Evolutionary conservation across 495 filamentous ascomycete genomes (phyloP).

Genomic region (Xylaria flabelliformis): DNA sequence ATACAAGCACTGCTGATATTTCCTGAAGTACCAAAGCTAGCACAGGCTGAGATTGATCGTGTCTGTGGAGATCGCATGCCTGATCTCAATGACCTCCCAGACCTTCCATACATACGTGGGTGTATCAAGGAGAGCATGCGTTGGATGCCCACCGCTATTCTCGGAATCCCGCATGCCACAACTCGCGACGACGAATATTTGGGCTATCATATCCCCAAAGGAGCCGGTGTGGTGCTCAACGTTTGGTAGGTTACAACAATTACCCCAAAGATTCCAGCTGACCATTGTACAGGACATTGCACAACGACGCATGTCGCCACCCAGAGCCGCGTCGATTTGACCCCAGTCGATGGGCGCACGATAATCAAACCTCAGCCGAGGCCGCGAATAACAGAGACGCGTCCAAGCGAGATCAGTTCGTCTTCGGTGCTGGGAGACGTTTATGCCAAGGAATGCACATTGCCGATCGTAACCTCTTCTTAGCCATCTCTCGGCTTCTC

Average conservation of each 20-base stretch:
- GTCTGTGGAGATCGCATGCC: constrained; percentile 43
- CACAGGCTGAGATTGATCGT: constrained; percentile 16
- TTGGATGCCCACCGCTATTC: constrained; percentile 59
- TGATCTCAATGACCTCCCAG: constrained; percentile 53
- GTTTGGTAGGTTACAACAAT: constrained; percentile 29
- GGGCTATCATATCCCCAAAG: constrained; percentile 46
- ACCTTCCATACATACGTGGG: constrained; percentile 54
- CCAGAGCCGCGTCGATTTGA: constrained; percentile 16
- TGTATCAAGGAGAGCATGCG: constrained; percentile 59
- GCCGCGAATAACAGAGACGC: not conserved
- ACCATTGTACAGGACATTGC: constrained; percentile 5
- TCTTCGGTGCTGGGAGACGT: constrained; percentile 61
- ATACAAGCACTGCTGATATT: constrained; percentile 17
- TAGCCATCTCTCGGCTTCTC: constrained; percentile 52
- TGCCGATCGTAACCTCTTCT: constrained; percentile 58
- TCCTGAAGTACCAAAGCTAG: not conserved
- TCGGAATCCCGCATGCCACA: constrained; percentile 58
- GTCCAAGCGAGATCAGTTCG: constrained; percentile 29
- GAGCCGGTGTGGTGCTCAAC: constrained; percentile 41
- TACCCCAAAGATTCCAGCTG: constrained; percentile 44
- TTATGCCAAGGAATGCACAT: constrained; percentile 59
- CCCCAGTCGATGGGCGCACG: constrained; percentile 3
- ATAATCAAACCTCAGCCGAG: not conserved
- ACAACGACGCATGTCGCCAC: constrained; percentile 18
- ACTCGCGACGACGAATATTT: constrained; percentile 52